phyloP scores from a whole-genome alignment of 1,284 basidiomycete species.

The Stereum hirsutum region DNA sequence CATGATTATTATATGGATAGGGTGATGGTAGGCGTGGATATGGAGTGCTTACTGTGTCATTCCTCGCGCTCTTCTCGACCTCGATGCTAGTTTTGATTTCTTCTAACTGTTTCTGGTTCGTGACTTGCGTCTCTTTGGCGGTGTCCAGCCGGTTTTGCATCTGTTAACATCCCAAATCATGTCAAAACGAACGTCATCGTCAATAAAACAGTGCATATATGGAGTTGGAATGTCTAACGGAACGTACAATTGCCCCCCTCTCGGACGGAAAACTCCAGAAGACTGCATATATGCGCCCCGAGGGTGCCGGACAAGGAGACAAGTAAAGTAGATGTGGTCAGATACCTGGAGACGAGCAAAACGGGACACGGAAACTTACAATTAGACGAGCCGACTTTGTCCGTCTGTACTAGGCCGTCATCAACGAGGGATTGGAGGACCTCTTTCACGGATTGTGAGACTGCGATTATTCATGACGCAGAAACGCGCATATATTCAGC shows the following conservation, averaged over 20 bases:
- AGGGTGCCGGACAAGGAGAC: no score
- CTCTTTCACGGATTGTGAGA: constrained; percentile 84
- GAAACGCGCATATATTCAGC: background rate
- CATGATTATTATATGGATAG: background rate
- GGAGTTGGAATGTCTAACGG: no score
- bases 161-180: constrained; percentile 22
- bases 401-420: constrained; percentile 73
- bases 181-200: no score
- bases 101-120: constrained; percentile 35
- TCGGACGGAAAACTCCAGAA: constrained; percentile 92
- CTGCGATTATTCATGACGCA: constrained; percentile 25
- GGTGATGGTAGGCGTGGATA: background rate
- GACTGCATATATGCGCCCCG: constrained; percentile 48
- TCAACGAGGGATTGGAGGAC: constrained; percentile 78
- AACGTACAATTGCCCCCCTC: constrained; percentile 61
- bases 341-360: background rate
- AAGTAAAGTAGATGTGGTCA: constrained; percentile 17
- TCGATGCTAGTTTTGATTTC: constrained; percentile 29
- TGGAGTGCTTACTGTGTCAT: constrained; percentile 48
- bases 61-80: constrained; percentile 45
- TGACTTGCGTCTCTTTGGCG: constrained; percentile 39
- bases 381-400: constrained; percentile 89
- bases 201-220: no score
- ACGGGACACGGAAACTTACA: constrained; percentile 38
- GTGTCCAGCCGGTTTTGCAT: constrained; percentile 51